Percentiles rank a stretch among this genome's conserved stretches.
These are phyloP conservation scores for Neocucurbitaria cava DNA, from an alignment of 2,329 filamentous ascomycete genomes.

Conservation along the genomic window DNA sequence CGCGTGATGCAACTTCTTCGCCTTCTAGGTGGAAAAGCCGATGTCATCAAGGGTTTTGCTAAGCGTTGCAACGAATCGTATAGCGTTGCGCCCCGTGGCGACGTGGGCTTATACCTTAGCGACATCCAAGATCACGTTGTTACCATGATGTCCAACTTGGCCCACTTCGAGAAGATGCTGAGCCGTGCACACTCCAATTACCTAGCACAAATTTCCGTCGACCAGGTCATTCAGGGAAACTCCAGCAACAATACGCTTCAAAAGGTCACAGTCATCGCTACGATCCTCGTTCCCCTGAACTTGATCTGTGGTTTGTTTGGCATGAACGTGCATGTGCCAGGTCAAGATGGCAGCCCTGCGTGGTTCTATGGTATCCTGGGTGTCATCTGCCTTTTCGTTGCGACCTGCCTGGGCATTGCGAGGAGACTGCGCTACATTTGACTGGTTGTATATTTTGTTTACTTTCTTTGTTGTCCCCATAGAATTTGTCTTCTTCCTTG, in stretches of 20 bases:
- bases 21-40: conserved; percentile 94
- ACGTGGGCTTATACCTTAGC: conserved; percentile 94
- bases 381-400: conserved; percentile 58
- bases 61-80: conserved; percentile 99
- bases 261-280: conserved; percentile 94
- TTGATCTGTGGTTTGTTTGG: conserved; percentile 86
- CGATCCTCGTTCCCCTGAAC: conserved; percentile 95
- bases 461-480: not conserved
- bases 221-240: conserved; percentile 87
- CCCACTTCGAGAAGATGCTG: conserved; percentile 97
- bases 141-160: conserved; percentile 97
- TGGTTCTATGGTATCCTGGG: conserved; percentile 70
- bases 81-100: conserved; percentile 91
- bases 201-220: conserved; percentile 89
- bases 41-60: conserved; percentile 95
- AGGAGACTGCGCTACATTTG: conserved; percentile 54
- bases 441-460: conserved; percentile 5
- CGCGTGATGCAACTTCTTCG: conserved; percentile 94
- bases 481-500: conserved; percentile 3
- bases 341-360: conserved; percentile 54
- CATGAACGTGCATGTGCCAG: conserved; percentile 85
- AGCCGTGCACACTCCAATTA: conserved; percentile 95
- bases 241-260: conserved; percentile 87
- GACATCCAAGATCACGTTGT: conserved; percentile 99
- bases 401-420: conserved; percentile 49